phyloP scores from a whole-genome alignment of 345 rosid genomes.

The Dipteronia dyeriana region DNA sequence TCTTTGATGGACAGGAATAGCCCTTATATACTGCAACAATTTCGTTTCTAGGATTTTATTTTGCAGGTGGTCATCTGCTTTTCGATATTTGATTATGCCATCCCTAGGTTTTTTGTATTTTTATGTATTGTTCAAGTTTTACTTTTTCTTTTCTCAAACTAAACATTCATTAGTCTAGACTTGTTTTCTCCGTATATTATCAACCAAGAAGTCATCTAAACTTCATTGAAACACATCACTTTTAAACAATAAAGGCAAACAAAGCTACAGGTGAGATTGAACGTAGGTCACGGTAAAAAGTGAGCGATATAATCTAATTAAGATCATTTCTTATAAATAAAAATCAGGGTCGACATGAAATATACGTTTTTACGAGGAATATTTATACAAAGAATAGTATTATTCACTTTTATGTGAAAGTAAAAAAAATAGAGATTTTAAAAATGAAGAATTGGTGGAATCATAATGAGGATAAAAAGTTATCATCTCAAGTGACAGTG shows the following conservation, averaged over 20 bases:
- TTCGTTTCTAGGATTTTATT: not conserved
- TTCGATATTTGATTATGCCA: not conserved
- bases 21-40: not conserved
- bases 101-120: not conserved
- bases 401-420: not conserved
- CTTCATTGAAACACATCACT: not conserved
- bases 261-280: not conserved
- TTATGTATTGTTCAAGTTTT: not conserved
- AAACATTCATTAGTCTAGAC: too few species aligned
- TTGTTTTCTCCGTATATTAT: not conserved
- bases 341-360: not conserved
- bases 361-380: not conserved
- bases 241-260: not conserved
- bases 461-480: too few species aligned
- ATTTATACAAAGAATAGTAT: not conserved
- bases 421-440: not conserved
- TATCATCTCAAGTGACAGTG: too few species aligned
- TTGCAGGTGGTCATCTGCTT: not conserved
- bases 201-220: not conserved
- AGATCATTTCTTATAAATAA: not conserved
- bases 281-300: too few species aligned
- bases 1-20: constrained; percentile 15
- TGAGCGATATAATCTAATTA: too few species aligned
- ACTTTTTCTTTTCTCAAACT: not conserved
- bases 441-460: not conserved